Conservation (phyloP, 768 basidiomycete genomes). For the Termitomyces sp. region DNA sequence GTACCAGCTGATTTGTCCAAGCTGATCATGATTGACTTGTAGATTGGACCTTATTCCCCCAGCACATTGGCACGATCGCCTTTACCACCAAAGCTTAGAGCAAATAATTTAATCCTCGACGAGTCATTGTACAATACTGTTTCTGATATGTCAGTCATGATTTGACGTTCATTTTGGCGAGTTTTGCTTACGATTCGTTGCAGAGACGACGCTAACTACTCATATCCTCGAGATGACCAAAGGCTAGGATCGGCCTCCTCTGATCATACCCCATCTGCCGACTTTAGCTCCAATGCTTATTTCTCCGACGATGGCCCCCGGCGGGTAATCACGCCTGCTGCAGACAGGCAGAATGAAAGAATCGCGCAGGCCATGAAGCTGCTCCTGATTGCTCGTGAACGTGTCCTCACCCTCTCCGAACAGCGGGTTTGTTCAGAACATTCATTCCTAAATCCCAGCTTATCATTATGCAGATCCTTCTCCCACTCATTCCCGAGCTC, state of each 20-base stretch:
- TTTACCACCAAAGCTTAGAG: slow-evolving; percentile 70
- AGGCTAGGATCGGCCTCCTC: slow-evolving; percentile 37
- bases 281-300: slow-evolving; percentile 14
- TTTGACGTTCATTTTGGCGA: neutral
- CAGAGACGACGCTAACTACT: slow-evolving; percentile 45
- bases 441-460: neutral
- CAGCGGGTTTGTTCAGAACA: slow-evolving; percentile 52
- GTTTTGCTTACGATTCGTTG: neutral
- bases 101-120: slow-evolving; percentile 66
- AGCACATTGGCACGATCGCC: slow-evolving; percentile 71
- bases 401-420: slow-evolving; percentile 72
- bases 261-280: slow-evolving; percentile 23
- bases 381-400: slow-evolving; percentile 63
- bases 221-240: slow-evolving; percentile 35
- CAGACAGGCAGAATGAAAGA: slow-evolving; percentile 54
- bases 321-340: slow-evolving; percentile 38
- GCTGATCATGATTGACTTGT: slow-evolving; percentile 1
- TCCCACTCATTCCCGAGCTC: slow-evolving; percentile 46
- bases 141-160: slow-evolving; percentile 41
- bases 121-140: slow-evolving; percentile 54
- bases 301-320: slow-evolving; percentile 8
- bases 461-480: slow-evolving; percentile 39
- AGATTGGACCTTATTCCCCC: slow-evolving; percentile 84
- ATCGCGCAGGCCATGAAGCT: slow-evolving; percentile 65
- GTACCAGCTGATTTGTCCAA: neutral